These are phyloP conservation scores for Rhizopogon vulgaris DNA, from an alignment of 768 basidiomycete species.

Conservation along the genomic window DNA sequence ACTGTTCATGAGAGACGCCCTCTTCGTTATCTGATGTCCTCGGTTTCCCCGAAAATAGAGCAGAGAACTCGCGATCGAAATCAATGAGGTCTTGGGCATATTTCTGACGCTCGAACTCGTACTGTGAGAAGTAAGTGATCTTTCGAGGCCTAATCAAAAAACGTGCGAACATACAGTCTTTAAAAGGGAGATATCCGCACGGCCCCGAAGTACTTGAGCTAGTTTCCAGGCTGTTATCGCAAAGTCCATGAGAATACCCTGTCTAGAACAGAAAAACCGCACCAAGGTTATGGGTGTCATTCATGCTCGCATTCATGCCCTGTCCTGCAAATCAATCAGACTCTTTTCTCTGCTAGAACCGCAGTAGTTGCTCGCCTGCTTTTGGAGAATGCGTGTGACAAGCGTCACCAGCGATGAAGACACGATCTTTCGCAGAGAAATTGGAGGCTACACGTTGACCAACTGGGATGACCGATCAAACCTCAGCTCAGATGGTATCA, in stretches of 20 bases:
- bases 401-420: slow-evolving; percentile 76
- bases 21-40: slow-evolving; percentile 35
- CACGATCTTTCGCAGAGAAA: slow-evolving; percentile 54
- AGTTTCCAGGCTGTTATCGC: slow-evolving; percentile 38
- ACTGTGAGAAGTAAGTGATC: slow-evolving; percentile 32
- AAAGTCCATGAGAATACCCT: not conserved
- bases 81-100: slow-evolving; percentile 69
- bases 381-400: slow-evolving; percentile 68
- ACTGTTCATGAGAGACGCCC: slow-evolving; percentile 29
- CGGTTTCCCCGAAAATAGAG: slow-evolving; percentile 65
- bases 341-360: not conserved
- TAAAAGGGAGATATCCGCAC: slow-evolving; percentile 31
- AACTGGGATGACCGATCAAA: slow-evolving; percentile 31
- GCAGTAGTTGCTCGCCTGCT: slow-evolving; percentile 35
- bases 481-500: not conserved
- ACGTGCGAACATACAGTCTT: slow-evolving; percentile 29
- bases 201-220: slow-evolving; percentile 37
- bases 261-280: not conserved
- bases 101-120: slow-evolving; percentile 60
- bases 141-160: not conserved
- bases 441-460: slow-evolving; percentile 69
- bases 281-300: slow-evolving; percentile 69
- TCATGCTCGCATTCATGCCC: slow-evolving; percentile 76
- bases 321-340: slow-evolving; percentile 39
- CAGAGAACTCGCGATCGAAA: slow-evolving; percentile 62